Conservation (phyloP, 2,329 filamentous ascomycete species). For the Talaromyces sp. region DNA sequence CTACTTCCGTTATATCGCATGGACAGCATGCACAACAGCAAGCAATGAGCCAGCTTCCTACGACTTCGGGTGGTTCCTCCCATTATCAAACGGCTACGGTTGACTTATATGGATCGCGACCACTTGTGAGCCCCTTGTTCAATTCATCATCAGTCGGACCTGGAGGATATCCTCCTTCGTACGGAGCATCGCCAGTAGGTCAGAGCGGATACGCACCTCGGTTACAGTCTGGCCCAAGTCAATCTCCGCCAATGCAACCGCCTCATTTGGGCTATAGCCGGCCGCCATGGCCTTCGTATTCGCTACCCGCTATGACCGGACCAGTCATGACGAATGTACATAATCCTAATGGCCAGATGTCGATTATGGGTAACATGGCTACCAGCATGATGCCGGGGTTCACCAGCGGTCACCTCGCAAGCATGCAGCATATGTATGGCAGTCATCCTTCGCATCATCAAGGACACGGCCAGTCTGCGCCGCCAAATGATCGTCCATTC, state of each 20-base stretch:
- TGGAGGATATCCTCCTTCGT: constrained; percentile 44
- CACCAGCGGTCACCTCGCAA: constrained; percentile 61
- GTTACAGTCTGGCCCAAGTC: constrained; percentile 58
- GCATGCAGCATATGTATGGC: constrained; percentile 60
- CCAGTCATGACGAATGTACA: constrained; percentile 76
- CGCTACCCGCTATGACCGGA: constrained; percentile 62
- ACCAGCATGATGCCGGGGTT: constrained; percentile 58
- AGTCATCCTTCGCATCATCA: constrained; percentile 51
- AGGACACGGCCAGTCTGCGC: constrained; percentile 53
- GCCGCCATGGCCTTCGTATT: constrained; percentile 53
- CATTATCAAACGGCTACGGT: constrained; percentile 53
- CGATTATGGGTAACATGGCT: constrained; percentile 63
- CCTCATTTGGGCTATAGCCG: constrained; percentile 39
- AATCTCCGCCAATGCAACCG: constrained; percentile 42
- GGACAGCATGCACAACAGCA: constrained; percentile 43
- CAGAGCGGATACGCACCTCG: constrained; percentile 42
- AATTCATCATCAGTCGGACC: constrained; percentile 49
- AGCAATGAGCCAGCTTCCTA: constrained; percentile 37
- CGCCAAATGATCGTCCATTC: constrained; percentile 79
- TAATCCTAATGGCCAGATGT: constrained; percentile 69
- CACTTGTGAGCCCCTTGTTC: constrained; percentile 50
- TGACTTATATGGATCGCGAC: constrained; percentile 60
- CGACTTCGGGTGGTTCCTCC: constrained; percentile 40
- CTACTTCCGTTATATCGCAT: constrained; percentile 27
- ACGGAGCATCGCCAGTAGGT: constrained; percentile 37